phyloP scores from a whole-genome alignment of 225 moss, liverwort and hornwort species.

The Ulota crispa region DNA sequence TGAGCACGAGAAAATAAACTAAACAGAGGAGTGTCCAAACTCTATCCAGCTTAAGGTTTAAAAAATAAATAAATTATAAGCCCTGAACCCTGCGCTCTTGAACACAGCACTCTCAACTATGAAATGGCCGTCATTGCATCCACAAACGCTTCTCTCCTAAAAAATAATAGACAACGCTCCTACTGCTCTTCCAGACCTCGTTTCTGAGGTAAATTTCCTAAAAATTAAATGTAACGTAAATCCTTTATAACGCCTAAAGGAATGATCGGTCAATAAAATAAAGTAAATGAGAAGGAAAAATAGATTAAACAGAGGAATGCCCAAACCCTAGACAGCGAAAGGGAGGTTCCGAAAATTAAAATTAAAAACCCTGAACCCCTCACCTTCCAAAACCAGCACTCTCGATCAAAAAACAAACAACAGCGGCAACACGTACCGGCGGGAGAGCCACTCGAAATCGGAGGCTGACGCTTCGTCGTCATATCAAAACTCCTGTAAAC shows the following conservation, averaged over 20 bases:
- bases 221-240: not conserved
- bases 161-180: not conserved
- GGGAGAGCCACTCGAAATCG: conserved; percentile 19
- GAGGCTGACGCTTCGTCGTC: conserved; percentile 34
- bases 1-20: not conserved
- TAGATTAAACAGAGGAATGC: not conserved
- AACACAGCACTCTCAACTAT: not conserved
- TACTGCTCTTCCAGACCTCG: not conserved
- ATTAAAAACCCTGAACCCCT: not conserved
- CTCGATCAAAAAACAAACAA: not conserved
- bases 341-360: not conserved
- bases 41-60: not conserved
- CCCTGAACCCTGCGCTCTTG: not conserved
- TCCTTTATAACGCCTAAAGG: not conserved
- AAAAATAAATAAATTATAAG: not conserved
- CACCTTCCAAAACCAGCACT: not conserved
- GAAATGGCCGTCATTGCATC: no score
- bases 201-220: not conserved
- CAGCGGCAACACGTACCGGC: conserved; percentile 16
- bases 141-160: not conserved
- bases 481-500: not conserved
- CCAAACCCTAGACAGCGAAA: conserved; percentile 9
- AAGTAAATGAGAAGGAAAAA: not conserved
- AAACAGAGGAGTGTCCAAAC: not conserved
- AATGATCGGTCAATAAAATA: not conserved